Evolutionary conservation across 2,329 filamentous ascomycete genomes (phyloP), one percentile per base, ranked within the genome.

Genomic region (Metarhizium rileyi): DNA sequence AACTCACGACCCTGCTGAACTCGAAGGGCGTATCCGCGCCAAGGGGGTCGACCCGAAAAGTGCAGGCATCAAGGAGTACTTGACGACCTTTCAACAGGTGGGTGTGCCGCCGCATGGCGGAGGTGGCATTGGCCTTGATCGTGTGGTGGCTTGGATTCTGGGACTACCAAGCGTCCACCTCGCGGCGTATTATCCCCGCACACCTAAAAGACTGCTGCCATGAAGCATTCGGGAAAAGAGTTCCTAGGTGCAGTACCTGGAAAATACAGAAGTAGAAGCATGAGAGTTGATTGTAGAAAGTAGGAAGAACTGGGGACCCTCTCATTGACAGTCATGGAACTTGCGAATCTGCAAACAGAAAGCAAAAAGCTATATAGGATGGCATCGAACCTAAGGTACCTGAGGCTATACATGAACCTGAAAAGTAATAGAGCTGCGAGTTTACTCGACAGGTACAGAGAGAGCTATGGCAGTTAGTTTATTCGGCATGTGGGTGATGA

Each of bases 1-100:
- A 78, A 87, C 96, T 58, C 86, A 96, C 68, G 78, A 89, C 55
- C 81, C 90, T 0, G 73, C 74, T 40, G 78, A 86, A 70, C 78
- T 97, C 14, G 83, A 89, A 63, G 78, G 81, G 43, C 86, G 88
- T 54, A 86, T 97, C 73, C 77, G 82, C 61, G 75, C 73, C 51
- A 84, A 89, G 69, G 90, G 89, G 50, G 80, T 97, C 58, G 86
- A 96, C 63, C 90, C 90, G 0, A 71, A 77, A 44, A 80, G 76
- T 54, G 64, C 71, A 1, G 80, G 85, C n/a, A 87, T 96, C 75
- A 88, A 91, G 63, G 89, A 95, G 58, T 95, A 95, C 63, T 81
- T 95, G 53, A 83, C 87, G 60, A 85, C 86, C 33, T 95, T 48
- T 42, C 44, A 35, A 22, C 44, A 46, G 28, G 44, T 46, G 4